Evolutionary conservation across 305 asterid species (phyloP).

Genomic region (Plantago coronopus): DNA sequence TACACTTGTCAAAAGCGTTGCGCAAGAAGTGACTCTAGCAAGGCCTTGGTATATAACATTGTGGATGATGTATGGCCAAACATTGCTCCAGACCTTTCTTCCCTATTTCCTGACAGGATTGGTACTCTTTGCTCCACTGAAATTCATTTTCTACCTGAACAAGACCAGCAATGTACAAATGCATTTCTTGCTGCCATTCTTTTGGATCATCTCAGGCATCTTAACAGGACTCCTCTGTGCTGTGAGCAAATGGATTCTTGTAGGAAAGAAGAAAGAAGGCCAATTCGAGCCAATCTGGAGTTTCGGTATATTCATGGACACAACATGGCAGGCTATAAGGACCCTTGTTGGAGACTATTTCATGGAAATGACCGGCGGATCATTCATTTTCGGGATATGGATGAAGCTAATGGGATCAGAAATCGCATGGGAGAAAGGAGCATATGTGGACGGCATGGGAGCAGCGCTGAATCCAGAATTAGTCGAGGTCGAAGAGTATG

Average conservation of each 20-base stretch:
- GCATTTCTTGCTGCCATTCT: conserved; percentile 41
- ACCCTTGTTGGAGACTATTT: conserved; percentile 44
- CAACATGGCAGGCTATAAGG: conserved; percentile 52
- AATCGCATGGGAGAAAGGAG: conserved; percentile 42
- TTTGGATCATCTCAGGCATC: conserved; percentile 49
- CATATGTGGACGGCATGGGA: conserved; percentile 44
- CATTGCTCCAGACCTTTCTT: conserved; percentile 52
- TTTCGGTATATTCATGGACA: conserved; percentile 44
- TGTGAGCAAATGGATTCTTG: conserved; percentile 52
- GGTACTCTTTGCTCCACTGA: conserved; percentile 35
- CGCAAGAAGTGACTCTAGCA: conserved; percentile 39
- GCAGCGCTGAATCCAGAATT: conserved; percentile 57
- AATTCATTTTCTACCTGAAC: conserved; percentile 27
- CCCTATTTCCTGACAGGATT: conserved; percentile 52
- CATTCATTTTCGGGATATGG: conserved; percentile 40
- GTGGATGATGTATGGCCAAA: conserved; percentile 50
- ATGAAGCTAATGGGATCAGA: conserved; percentile 52
- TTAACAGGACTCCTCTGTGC: conserved; percentile 38
- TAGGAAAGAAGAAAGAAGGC: conserved; percentile 45
- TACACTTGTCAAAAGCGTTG: conserved; percentile 17
- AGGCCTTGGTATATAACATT: conserved; percentile 57
- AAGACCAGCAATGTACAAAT: conserved; percentile 23
- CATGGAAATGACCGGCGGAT: conserved; percentile 44
- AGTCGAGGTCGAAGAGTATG: conserved; percentile 37
- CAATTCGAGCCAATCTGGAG: conserved; percentile 49